These are phyloP conservation scores for Diaporthe vaccinii DNA, from an alignment of 2,329 filamentous ascomycete genomes.

Conservation along the genomic window DNA sequence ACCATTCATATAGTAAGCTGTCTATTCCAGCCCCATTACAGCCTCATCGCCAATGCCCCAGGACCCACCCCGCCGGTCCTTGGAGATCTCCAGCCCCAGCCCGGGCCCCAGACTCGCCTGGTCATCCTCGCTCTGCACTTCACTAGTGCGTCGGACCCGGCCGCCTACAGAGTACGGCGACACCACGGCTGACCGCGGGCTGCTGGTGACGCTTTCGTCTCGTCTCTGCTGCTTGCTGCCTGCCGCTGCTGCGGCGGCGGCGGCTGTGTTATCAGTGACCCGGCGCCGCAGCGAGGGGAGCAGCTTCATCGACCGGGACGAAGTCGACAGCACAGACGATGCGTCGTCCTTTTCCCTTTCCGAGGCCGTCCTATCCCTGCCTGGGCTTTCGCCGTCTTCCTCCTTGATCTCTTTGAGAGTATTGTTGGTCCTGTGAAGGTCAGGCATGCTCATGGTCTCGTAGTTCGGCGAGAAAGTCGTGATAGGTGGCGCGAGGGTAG, in stretches of 20 bases:
- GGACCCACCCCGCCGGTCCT: constrained; percentile 64
- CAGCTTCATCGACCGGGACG: constrained; percentile 60
- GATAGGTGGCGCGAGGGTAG: constrained; percentile 37
- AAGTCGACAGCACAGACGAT: constrained; percentile 62
- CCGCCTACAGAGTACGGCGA: constrained; percentile 44
- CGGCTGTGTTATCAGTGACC: constrained; percentile 51
- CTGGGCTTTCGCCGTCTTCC: constrained; percentile 29
- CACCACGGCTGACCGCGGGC: constrained; percentile 41
- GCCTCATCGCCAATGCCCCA: constrained; percentile 90
- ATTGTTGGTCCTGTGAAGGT: constrained; percentile 41
- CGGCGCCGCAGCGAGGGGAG: constrained; percentile 57
- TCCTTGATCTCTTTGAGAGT: constrained; percentile 38
- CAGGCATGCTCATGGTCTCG: constrained; percentile 34
- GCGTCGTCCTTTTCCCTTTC: constrained; percentile 54
- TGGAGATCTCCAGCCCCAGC: constrained; percentile 65
- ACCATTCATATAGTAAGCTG: not conserved
- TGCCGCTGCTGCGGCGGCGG: constrained; percentile 14
- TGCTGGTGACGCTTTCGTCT: constrained; percentile 41
- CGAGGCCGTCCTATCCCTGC: constrained; percentile 28
- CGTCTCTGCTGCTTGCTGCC: constrained; percentile 41
- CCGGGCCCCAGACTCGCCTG: constrained; percentile 57
- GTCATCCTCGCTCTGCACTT: constrained; percentile 58
- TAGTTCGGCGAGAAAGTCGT: constrained; percentile 31
- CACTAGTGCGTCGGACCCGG: constrained; percentile 57
- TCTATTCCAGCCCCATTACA: constrained; percentile 82